Evolutionary conservation across 208 protist genomes (phyloP).

Genomic region (Angomonas deanei): DNA sequence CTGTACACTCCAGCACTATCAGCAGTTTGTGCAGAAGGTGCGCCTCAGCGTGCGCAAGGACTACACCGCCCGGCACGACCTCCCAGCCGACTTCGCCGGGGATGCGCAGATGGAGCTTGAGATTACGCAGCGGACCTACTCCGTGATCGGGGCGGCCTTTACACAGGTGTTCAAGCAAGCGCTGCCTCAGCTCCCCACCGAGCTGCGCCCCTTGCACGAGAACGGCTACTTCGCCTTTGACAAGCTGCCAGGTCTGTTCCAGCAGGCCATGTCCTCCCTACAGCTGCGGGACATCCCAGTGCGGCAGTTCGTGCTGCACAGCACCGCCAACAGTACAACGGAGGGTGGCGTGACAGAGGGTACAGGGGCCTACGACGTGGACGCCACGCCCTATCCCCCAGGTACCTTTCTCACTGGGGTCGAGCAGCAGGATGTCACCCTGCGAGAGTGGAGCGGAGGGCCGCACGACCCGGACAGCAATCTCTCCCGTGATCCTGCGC

Average conservation of each 20-base stretch:
- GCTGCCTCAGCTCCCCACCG: constrained; percentile 29
- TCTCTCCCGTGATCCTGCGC: constrained; percentile 32
- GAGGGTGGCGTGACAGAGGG: neutral
- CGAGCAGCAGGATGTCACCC: constrained; percentile 42
- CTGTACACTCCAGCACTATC: constrained; percentile 80
- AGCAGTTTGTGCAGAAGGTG: constrained; percentile 59
- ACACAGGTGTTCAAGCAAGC: constrained; percentile 54
- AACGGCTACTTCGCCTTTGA: constrained; percentile 73
- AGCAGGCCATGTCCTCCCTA: constrained; percentile 44
- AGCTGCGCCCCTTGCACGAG: constrained; percentile 42
- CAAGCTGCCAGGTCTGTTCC: constrained; percentile 51
- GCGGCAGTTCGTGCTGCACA: constrained; percentile 80
- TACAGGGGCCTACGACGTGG: constrained; percentile 11
- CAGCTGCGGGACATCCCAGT: constrained; percentile 67
- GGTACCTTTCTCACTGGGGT: constrained; percentile 64
- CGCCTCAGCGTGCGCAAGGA: constrained; percentile 61
- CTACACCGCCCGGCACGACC: constrained; percentile 17
- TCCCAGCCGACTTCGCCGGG: constrained; percentile 12
- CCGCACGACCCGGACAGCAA: constrained; percentile 20
- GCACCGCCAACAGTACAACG: constrained; percentile 30
- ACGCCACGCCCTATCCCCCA: constrained; percentile 18
- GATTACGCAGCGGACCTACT: constrained; percentile 51
- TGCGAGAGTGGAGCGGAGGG: constrained; percentile 58
- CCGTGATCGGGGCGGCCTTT: constrained; percentile 59
- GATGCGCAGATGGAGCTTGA: constrained; percentile 61